Percentiles rank a stretch among this genome's conserved stretches.
These are phyloP conservation scores for Agrocybe praecox DNA, from an alignment of 768 basidiomycete species.

Conservation along the genomic window DNA sequence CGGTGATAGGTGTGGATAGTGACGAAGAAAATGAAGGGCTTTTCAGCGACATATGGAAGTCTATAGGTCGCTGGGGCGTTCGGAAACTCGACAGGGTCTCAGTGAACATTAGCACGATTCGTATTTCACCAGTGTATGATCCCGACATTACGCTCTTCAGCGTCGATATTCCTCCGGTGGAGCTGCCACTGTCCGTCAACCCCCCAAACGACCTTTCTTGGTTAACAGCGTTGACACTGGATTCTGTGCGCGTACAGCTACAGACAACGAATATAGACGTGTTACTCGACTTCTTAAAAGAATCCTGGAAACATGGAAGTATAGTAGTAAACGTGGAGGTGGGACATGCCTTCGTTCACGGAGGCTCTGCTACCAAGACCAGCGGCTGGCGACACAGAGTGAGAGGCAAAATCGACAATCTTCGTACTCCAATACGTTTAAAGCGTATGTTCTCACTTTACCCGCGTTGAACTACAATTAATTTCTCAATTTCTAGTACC, in stretches of 20 bases:
- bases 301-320: conserved; percentile 59
- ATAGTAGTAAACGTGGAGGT: conserved; percentile 47
- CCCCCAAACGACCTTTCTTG: conserved; percentile 55
- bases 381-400: conserved; percentile 50
- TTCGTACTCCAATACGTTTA: conserved; percentile 49
- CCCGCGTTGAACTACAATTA: conserved; percentile 1
- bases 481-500: conserved; percentile 47
- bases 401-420: conserved; percentile 41
- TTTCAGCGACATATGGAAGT: conserved; percentile 58
- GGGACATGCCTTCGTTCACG: conserved; percentile 46
- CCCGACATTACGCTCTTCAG: conserved; percentile 41
- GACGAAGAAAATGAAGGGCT: conserved; percentile 42
- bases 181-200: conserved; percentile 57
- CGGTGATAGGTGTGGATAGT: conserved; percentile 55
- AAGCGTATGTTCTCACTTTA: conserved; percentile 48
- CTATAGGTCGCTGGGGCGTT: conserved; percentile 70
- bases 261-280: conserved; percentile 49
- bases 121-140: conserved; percentile 47
- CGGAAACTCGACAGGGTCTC: conserved; percentile 56
- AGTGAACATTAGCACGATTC: conserved; percentile 52
- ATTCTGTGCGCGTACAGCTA: conserved; percentile 53
- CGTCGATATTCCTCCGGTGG: conserved; percentile 49
- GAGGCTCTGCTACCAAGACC: conserved; percentile 43
- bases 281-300: conserved; percentile 51
- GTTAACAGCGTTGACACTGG: conserved; percentile 52